Percentiles rank a stretch among this genome's conserved stretches.
Evolutionary conservation across 23 red algal genomes (phyloP).

Genomic region (Gracilaria domingensis): DNA sequence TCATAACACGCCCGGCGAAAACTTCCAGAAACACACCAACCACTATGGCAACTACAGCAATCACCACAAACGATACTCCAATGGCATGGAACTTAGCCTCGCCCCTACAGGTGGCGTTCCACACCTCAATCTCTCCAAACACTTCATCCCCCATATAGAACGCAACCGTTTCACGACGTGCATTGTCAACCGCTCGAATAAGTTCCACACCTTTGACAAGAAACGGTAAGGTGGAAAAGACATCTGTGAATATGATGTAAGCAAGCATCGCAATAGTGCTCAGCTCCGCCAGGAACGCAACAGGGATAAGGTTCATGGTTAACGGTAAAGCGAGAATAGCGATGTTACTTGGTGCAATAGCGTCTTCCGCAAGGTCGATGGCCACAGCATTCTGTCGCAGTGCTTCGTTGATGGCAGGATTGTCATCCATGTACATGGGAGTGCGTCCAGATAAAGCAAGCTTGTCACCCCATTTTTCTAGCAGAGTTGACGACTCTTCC

Average conservation of each 20-base stretch:
- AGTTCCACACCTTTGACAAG: slow-evolving; percentile 50
- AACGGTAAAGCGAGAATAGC: slow-evolving; percentile 36
- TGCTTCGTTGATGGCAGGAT: neutral
- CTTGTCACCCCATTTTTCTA: slow-evolving; percentile 2
- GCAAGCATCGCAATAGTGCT: slow-evolving; percentile 32
- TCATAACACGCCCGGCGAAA: neutral
- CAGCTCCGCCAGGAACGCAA: slow-evolving; percentile 37
- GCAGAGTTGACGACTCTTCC: neutral
- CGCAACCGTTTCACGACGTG: slow-evolving; percentile 23
- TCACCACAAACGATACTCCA: slow-evolving; percentile 28
- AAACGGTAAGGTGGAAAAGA: slow-evolving; percentile 45
- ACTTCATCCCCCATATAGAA: neutral
- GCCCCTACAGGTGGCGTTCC: neutral
- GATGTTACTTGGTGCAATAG: slow-evolving; percentile 17
- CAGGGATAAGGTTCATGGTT: slow-evolving; percentile 47
- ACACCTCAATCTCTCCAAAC: slow-evolving; percentile 21
- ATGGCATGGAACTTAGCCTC: slow-evolving; percentile 3
- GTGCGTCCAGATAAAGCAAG: neutral
- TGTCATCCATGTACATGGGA: neutral
- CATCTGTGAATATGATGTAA: slow-evolving; percentile 48
- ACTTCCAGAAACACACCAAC: slow-evolving; percentile 21
- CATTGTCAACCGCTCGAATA: neutral
- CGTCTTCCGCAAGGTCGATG: slow-evolving; percentile 29
- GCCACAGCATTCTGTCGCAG: slow-evolving; percentile 18
- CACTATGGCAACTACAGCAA: slow-evolving; percentile 19